These are phyloP conservation scores for Tylopilus balloui DNA, from an alignment of 768 basidiomycete genomes.

Conservation along the genomic window DNA sequence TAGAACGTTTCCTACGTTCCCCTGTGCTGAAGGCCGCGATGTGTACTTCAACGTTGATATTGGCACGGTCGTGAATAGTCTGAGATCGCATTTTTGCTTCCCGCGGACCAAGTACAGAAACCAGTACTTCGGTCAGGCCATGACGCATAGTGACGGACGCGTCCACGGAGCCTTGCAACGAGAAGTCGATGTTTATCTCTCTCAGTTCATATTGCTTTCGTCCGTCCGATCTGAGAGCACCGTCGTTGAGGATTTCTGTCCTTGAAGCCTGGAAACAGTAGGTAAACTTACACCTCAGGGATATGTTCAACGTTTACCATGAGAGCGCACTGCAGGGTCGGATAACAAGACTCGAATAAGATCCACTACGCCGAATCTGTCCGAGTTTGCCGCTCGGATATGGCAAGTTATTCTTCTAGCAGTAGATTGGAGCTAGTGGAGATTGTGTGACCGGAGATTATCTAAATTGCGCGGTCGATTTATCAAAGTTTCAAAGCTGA, in stretches of 20 bases:
- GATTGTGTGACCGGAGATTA: too few species aligned
- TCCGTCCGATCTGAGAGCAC: conserved; percentile 87
- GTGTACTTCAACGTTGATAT: conserved; percentile 83
- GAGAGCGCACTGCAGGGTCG: too few species aligned
- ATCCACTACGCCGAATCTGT: neutral
- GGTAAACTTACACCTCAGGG: neutral
- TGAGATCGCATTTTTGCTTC: conserved; percentile 81
- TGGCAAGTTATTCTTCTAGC: too few species aligned
- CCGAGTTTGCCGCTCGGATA: neutral
- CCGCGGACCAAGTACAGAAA: conserved; percentile 87
- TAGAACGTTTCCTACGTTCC: conserved; percentile 67
- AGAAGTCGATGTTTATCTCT: conserved; percentile 72
- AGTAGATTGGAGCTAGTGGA: too few species aligned
- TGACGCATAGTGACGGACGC: conserved; percentile 82
- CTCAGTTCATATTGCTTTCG: conserved; percentile 90
- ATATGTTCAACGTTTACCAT: conserved; percentile 5
- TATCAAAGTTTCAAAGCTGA: too few species aligned
- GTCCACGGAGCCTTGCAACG: conserved; percentile 72
- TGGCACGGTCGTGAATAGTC: conserved; percentile 82
- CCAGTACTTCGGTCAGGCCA: conserved; percentile 85
- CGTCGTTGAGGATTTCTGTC: conserved; percentile 78
- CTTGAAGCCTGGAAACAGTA: conserved; percentile 38
- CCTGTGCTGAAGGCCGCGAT: conserved; percentile 85
- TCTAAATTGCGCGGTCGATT: too few species aligned
- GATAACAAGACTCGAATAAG: neutral